A percentile compares a stretch with the other conserved stretches of the same genome.
Conservation (phyloP, 1,139 yeast species). For the Suhomyces kunorum region DNA sequence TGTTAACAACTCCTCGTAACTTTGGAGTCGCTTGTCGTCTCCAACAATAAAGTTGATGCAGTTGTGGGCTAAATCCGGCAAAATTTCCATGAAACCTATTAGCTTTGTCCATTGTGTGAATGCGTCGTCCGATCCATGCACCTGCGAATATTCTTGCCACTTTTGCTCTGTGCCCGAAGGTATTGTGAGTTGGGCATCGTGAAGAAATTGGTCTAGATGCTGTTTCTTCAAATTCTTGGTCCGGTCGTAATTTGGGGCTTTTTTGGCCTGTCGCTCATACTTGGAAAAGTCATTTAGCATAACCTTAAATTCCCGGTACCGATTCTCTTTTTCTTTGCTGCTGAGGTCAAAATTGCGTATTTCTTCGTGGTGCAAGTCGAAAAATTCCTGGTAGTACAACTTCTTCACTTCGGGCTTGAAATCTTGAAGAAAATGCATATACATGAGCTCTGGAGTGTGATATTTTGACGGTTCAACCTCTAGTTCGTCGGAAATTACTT, state of each 20-base stretch:
- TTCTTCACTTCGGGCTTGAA: constrained; percentile 34
- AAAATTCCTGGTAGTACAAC: constrained; percentile 32
- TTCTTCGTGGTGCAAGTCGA: constrained; percentile 19
- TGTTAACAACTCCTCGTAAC: constrained; percentile 7
- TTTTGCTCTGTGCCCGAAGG: neutral
- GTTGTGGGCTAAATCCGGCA: constrained; percentile 28
- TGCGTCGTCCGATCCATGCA: neutral
- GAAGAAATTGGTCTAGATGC: constrained; percentile 14
- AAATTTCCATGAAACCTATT: constrained; percentile 24
- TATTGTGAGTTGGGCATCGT: neutral
- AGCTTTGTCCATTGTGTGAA: constrained; percentile 37
- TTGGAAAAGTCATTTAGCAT: constrained; percentile 29
- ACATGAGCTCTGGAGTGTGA: constrained; percentile 31
- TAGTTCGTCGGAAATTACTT: neutral
- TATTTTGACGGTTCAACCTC: constrained; percentile 11
- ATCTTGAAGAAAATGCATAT: constrained; percentile 30
- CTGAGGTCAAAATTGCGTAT: constrained; percentile 19
- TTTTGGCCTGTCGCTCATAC: constrained; percentile 29
- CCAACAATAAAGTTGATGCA: constrained; percentile 44
- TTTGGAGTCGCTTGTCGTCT: constrained; percentile 36
- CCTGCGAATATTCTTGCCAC: neutral
- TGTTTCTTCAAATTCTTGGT: constrained; percentile 32
- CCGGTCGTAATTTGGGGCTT: constrained; percentile 16
- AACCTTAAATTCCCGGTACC: constrained; percentile 27
- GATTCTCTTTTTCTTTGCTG: constrained; percentile 23